Evolutionary conservation across 768 basidiomycete species (phyloP), one percentile per base, ranked within the genome.

Genomic region (Crucibulum laeve): DNA sequence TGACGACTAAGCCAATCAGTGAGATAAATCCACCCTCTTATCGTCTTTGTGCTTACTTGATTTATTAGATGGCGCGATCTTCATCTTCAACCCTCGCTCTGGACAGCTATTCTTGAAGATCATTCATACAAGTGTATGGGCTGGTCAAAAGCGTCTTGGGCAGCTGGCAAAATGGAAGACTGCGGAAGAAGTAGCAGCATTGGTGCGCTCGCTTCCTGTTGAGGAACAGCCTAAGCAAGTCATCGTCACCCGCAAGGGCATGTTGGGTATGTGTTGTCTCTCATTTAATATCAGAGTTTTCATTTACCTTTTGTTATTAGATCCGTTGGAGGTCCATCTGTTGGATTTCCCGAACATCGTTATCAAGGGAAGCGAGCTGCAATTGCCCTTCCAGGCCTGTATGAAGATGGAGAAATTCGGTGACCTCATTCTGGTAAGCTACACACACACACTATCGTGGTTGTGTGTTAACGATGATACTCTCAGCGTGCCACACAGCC

Each of bases 361-460:
- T 65, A 99, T 99, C 75, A 98, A 98, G 70, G 96, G 96, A 45
- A 93, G 90, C 52, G 96, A 99, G 63, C 73, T 99, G 38, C 96
- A 99, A 57, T 71, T 98, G 45, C 96, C 96, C 0, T 99, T 99
- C 93, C 95, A 98, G 67, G 95, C 96, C 13, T 95, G 93, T 55
- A 93, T 99, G 91, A 98, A 98, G 75, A 94, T 98, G 87, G 96
- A 99, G 78, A 97, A 98, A 67, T 98, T 99, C 53, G 96, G 96
- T 70, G 96, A 99, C 62, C 72, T 99, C 49, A 97, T 97, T 52
- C 63, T 97, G 61, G 85, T 84, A 58, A 40, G 74, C 24, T 14
- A 25, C 21, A 30, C 28, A 15, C 45, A 25, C 11, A 17, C 18
- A 42, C 5, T 25, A 42, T 34, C 6, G 13, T 22, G 28, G 2